Evolutionary conservation across 257 asterid genomes (phyloP).

Genomic region (Nicotiana noctiflora): DNA sequence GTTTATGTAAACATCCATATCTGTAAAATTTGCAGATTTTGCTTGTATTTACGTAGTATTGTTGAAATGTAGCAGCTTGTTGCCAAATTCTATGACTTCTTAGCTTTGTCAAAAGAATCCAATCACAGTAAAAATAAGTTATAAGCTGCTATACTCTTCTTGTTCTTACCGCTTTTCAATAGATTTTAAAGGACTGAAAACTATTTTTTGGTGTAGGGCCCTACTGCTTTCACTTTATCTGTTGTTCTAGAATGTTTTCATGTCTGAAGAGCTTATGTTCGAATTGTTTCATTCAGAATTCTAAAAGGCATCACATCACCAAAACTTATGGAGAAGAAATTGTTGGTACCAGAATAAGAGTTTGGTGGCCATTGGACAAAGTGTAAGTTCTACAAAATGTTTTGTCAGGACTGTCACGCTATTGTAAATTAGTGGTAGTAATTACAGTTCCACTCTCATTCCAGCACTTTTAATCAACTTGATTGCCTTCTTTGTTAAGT

Average conservation of each 20-base stretch:
- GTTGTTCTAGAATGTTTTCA: background rate
- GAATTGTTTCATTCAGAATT: constrained; percentile 24
- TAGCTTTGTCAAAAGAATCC: background rate
- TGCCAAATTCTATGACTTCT: background rate
- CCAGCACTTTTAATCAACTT: background rate
- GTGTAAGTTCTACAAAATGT: constrained; percentile 26
- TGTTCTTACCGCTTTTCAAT: background rate
- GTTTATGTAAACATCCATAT: background rate
- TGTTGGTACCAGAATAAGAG: constrained; percentile 41
- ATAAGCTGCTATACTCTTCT: background rate
- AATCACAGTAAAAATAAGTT: background rate
- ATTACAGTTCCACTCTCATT: constrained; percentile 6
- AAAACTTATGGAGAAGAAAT: constrained; percentile 37
- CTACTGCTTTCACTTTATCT: background rate
- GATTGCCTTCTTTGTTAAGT: background rate
- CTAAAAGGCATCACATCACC: constrained; percentile 11
- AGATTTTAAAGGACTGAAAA: background rate
- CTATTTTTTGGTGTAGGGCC: background rate
- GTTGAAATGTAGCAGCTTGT: background rate
- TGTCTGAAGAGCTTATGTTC: background rate
- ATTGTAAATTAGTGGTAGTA: background rate
- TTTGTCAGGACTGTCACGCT: background rate
- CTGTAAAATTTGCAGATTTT: background rate
- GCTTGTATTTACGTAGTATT: background rate
- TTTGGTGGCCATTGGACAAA: constrained; percentile 46